Base-by-base conservation (phyloP, 2,329 filamentous ascomycete genomes). In the Pseudogymnoascus sp. region DNA sequence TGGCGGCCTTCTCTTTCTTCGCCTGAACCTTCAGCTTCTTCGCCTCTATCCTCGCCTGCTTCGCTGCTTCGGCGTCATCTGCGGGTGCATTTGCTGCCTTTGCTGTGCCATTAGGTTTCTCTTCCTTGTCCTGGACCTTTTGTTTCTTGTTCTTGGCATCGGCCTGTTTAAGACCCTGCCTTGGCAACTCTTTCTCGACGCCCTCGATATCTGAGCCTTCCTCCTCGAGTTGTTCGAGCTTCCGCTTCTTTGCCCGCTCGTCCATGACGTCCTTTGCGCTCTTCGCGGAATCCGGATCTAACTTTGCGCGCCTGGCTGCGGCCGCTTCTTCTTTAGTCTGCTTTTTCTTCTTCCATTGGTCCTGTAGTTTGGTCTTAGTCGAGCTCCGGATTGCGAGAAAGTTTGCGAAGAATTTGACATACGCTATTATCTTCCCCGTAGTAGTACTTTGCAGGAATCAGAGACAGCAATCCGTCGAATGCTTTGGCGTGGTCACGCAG, bases 261-360 rank as follows among this genome's bases (percentile, higher is more conserved):
- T 96, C 91, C 85, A 96, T 88, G 66, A 97, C 86, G 75, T 97
- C 93, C 75, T 96, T 93, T 65, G 92, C 93, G 68, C 87, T 95
- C 80, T 96, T 95, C 68, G 88, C 87, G 72, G 91, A 92, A 68
- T 93, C 91, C 26, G 95, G 93, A 71, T 97, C 91, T 42, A 97
- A 83, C 78, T 97, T 97, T 65, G 89, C 91, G 73, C 88, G 84
- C 78, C 92, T 92, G 63, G 91, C 90, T 68, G 89, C 87, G 66
- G 86, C 85, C 65, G 90, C 90, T 76, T 96, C 84, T 75, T 91
- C 89, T 75, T 96, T 96, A 60, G 91, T 93, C 78, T 97, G 93
- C 80, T 97, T 97, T 78, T 95, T 96, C 73, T 88, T 88, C 75
- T 88, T 87, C 91, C 92, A 96, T 87, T 97, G 91, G 71, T 95